Evolutionary conservation across 2,329 filamentous ascomycete genomes (phyloP).

Genomic region (Emergomyces africanus): DNA sequence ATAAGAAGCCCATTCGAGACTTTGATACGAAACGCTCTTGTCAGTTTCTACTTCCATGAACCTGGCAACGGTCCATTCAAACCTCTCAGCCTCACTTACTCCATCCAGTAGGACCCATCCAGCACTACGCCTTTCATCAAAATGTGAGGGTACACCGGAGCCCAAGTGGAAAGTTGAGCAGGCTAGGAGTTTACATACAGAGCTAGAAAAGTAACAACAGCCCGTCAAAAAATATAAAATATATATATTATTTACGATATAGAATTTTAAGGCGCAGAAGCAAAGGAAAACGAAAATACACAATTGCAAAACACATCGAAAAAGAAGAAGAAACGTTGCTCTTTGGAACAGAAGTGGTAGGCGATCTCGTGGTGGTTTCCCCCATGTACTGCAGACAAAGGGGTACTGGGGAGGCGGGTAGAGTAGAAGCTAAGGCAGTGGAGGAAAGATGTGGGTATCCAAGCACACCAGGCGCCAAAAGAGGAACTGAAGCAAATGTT

Average conservation of each 20-base stretch:
- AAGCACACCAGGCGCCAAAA: not conserved
- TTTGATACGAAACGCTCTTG: not conserved
- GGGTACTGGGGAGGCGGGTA: not conserved
- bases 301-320: not conserved
- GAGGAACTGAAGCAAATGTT: not conserved
- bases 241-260: conserved; percentile 2
- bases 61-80: not conserved
- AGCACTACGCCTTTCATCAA: not conserved
- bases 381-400: not conserved
- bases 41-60: not conserved
- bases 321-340: not conserved
- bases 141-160: not conserved
- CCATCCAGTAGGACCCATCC: not conserved
- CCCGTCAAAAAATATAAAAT: not conserved
- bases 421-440: not conserved
- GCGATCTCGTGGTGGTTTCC: not conserved
- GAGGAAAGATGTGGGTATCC: not conserved
- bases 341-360: not conserved
- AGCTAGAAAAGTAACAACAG: not conserved
- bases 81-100: not conserved
- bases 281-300: not conserved
- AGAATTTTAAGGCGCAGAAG: not conserved
- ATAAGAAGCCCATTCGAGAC: not conserved
- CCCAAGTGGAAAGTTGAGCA: not conserved
- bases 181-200: not conserved